Evolutionary conservation across 1,139 yeast genomes (phyloP).

Genomic region (Wickerhamomyces sp.): DNA sequence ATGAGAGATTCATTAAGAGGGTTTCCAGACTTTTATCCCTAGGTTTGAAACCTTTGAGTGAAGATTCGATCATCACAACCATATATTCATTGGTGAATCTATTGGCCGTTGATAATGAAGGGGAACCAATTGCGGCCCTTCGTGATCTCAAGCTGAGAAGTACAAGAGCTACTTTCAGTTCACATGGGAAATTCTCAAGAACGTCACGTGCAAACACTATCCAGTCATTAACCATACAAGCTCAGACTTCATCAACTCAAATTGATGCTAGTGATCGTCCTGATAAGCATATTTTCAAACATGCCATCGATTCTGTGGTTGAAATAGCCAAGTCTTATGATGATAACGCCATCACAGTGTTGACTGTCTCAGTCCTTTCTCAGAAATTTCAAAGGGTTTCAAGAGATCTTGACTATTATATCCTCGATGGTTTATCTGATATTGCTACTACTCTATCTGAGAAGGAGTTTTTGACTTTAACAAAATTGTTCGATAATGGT

Average conservation of each 20-base stretch:
- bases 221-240: conserved; percentile 9
- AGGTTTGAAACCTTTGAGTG: conserved; percentile 42
- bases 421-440: conserved; percentile 46
- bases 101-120: conserved; percentile 51
- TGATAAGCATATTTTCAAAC: conserved; percentile 35
- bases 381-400: conserved; percentile 63
- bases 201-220: conserved; percentile 18
- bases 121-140: conserved; percentile 27
- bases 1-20: conserved; percentile 30
- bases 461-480: conserved; percentile 45
- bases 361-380: conserved; percentile 76
- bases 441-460: conserved; percentile 50
- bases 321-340: conserved; percentile 65
- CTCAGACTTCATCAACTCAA: conserved; percentile 1
- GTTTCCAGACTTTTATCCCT: conserved; percentile 36
- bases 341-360: conserved; percentile 72
- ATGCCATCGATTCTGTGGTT: conserved; percentile 69
- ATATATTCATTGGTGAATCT: conserved; percentile 80
- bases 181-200: conserved; percentile 3
- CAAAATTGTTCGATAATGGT: conserved; percentile 40
- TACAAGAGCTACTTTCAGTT: conserved; percentile 18
- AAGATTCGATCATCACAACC: conserved; percentile 82
- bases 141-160: conserved; percentile 31
- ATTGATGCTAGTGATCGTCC: conserved; percentile 5
- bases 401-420: conserved; percentile 33